Evolutionary conservation across 1,139 yeast genomes (phyloP).

Genomic region (Meyerozyma elateridarum): DNA sequence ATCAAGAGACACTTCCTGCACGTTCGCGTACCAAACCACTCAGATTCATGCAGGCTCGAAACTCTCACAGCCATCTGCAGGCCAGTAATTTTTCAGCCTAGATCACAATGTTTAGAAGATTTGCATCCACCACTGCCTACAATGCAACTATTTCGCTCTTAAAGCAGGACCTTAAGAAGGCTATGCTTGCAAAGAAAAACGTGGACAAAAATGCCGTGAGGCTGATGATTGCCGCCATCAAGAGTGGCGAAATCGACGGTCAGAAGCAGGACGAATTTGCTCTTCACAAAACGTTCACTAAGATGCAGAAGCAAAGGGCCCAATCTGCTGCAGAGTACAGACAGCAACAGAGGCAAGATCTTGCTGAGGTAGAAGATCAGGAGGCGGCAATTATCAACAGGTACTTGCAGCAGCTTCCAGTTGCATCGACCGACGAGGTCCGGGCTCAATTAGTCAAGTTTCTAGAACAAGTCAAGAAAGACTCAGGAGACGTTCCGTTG

Average conservation of each 20-base stretch:
- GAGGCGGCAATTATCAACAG: constrained; percentile 44
- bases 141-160: constrained; percentile 27
- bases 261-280: constrained; percentile 37
- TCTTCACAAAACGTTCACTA: constrained; percentile 43
- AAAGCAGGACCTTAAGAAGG: constrained; percentile 44
- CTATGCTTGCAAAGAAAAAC: constrained; percentile 44
- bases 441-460: constrained; percentile 31
- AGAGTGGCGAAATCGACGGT: constrained; percentile 14
- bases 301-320: constrained; percentile 49
- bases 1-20: too few relatives aligned
- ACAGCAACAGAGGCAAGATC: constrained; percentile 48
- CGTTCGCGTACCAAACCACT: too few relatives aligned
- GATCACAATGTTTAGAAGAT: not conserved
- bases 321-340: constrained; percentile 51
- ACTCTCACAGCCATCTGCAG: too few relatives aligned
- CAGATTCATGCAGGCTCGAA: too few relatives aligned
- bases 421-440: constrained; percentile 48
- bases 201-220: constrained; percentile 17
- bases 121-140: constrained; percentile 24
- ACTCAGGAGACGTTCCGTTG: constrained; percentile 7
- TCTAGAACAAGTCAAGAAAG: constrained; percentile 5
- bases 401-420: constrained; percentile 42
- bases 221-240: constrained; percentile 11
- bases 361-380: constrained; percentile 50
- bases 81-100: too few relatives aligned